phyloP scores from a whole-genome alignment of 495 filamentous ascomycete species.

The Tuber brumale region DNA sequence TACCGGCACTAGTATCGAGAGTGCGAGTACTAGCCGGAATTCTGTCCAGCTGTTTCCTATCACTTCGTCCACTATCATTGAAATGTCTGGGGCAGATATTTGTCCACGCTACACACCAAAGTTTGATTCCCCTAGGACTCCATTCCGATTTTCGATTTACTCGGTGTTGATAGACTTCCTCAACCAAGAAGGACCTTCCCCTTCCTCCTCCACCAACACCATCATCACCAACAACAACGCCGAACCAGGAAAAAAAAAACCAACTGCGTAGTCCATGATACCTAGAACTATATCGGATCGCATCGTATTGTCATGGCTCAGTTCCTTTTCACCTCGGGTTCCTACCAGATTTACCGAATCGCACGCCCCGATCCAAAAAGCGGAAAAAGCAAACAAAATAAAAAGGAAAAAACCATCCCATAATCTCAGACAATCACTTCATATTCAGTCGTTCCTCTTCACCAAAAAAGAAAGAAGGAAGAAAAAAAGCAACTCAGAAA shows the following conservation, averaged over 20 bases:
- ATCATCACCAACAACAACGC: conserved; percentile 11
- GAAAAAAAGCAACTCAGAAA: background rate
- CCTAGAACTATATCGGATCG: background rate
- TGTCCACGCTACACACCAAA: background rate
- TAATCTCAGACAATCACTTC: background rate
- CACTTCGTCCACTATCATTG: background rate
- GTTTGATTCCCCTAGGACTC: background rate
- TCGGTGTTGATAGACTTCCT: background rate
- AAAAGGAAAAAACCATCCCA: conserved; percentile 12
- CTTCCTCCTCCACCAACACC: background rate
- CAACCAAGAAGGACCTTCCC: background rate
- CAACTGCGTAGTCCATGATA: conserved; percentile 18
- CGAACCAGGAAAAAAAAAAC: conserved; percentile 24
- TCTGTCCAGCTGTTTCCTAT: background rate
- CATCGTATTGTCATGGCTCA: background rate
- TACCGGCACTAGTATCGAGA: background rate
- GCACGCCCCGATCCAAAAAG: background rate
- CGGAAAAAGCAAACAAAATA: conserved; percentile 24
- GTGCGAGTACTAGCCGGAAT: background rate
- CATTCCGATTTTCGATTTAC: background rate
- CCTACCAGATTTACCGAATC: background rate
- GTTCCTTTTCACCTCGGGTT: background rate
- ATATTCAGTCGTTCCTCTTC: background rate
- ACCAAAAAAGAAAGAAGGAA: background rate
- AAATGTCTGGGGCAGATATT: background rate